Base-by-base conservation (phyloP, 495 filamentous ascomycete genomes). In the Aspergillus nidulans region DNA sequence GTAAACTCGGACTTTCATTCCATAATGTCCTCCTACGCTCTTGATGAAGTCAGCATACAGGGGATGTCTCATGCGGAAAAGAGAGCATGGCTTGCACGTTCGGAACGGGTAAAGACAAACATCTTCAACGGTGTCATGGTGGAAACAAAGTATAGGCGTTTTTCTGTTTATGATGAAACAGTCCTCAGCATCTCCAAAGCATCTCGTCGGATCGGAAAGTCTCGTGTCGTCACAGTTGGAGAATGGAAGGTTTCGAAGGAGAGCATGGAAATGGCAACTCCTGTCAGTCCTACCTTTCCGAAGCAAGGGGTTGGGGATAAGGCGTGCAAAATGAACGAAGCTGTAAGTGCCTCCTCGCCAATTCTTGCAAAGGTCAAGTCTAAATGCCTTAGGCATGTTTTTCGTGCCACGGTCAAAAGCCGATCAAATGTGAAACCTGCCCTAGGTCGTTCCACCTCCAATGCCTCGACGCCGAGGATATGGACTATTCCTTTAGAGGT, bases 241-340 rank as follows among this genome's bases (percentile, higher is more conserved):
- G 84, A 83, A 5, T 84, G 73, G 57, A 75, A 75, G 1, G 75
- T 87, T n/a, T 75, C 69, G 21, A 87, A 85, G 54, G 78, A 84
- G 49, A 83, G 79, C 16, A 61, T 84, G 39, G 65, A 61, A 23
- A 13, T 32, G 81, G 81, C 21, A 10, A 39, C 6, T 23, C 32
- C 26, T 25, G 20, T 4, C 79, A 83, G 58, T 79, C 82, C 21
- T 74, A 85, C 1, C 6, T 65, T 69, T 24, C 67, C 82, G n/a
- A 76, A 74, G 34, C 60, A 64, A 0, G 67, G 67, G 42, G 69
- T 69, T 7, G 64, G 60, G n/a, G 78, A 78, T 59, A 73, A 70
- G 30, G 62, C 59, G 6, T 45, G 63, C 1, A 64, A 85, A 42
- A 54, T 68, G 0, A 73, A 83, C 49, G 80, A 87, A 59, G 67